Evolutionary conservation across 441 rosid genomes (phyloP).

Genomic region (Eutrema salsugineum): DNA sequence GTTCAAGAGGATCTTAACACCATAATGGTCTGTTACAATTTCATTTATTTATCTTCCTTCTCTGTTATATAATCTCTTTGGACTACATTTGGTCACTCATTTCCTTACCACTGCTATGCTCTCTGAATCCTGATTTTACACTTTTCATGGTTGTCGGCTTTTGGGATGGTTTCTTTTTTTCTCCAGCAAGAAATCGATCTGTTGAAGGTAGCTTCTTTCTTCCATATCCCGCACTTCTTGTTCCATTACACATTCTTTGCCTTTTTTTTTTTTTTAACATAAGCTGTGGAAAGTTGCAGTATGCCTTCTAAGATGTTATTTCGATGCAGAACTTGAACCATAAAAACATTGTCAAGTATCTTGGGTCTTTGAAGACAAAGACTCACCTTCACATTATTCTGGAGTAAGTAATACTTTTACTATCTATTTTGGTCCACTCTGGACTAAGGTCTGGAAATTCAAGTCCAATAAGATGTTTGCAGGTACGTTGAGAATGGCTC

Average conservation of each 20-base stretch:
- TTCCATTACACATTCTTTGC: neutral
- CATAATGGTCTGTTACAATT: constrained; percentile 71
- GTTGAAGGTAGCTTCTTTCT: constrained; percentile 65
- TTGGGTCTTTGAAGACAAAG: constrained; percentile 93
- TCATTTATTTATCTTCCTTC: neutral
- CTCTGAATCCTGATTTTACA: constrained; percentile 34
- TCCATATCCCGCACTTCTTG: neutral
- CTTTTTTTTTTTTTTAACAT: neutral
- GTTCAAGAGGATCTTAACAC: constrained; percentile 97
- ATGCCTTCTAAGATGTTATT: constrained; percentile 9
- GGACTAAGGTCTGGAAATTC: constrained; percentile 17
- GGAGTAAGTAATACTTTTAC: constrained; percentile 64
- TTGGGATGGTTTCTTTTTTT: constrained; percentile 23
- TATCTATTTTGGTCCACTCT: constrained; percentile 1
- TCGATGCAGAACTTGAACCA: constrained; percentile 87
- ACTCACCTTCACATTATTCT: constrained; percentile 96
- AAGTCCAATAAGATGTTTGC: constrained; percentile 26
- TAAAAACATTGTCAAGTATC: constrained; percentile 97
- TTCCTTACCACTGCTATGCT: constrained; percentile 27
- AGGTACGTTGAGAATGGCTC: constrained; percentile 99
- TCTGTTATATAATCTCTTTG: neutral
- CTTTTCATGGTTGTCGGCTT: constrained; percentile 23
- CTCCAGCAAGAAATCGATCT: constrained; percentile 98
- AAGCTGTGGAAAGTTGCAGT: neutral
- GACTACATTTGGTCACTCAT: neutral